phyloP scores from a whole-genome alignment of 1,284 basidiomycete species.

The Ustilago hordei region DNA sequence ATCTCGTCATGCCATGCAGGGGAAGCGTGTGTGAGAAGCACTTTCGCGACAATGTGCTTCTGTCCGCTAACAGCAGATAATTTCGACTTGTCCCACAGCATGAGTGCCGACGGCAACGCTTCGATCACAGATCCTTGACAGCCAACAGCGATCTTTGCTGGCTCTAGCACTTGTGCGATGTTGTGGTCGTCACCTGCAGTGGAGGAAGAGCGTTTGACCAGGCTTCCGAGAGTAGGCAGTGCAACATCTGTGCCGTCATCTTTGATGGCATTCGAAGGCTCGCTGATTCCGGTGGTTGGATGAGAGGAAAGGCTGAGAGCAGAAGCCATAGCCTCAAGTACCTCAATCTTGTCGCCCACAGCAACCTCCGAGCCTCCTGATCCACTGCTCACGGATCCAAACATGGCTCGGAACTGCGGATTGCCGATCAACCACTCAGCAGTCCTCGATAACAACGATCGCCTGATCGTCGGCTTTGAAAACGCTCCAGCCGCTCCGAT shows the following conservation, averaged over 20 bases:
- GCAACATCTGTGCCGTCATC: background rate
- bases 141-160: conserved; percentile 48
- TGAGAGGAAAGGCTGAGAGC: conserved; percentile 14
- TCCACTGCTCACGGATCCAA: background rate
- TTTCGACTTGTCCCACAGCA: conserved; percentile 63
- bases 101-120: conserved; percentile 52
- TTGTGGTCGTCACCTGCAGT: background rate
- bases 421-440: conserved; percentile 40
- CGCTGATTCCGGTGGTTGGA: background rate
- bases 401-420: conserved; percentile 43
- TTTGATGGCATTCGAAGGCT: background rate
- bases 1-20: conserved; percentile 49
- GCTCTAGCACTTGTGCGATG: conserved; percentile 46
- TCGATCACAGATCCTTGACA: conserved; percentile 55
- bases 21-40: conserved; percentile 45
- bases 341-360: conserved; percentile 38
- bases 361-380: conserved; percentile 1
- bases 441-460: conserved; percentile 32
- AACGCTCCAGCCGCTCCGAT: background rate
- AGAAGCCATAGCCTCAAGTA: conserved; percentile 35
- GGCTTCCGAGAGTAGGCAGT: conserved; percentile 19
- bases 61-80: conserved; percentile 54
- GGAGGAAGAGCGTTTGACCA: conserved; percentile 4
- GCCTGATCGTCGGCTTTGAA: conserved; percentile 8
- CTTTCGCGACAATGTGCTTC: conserved; percentile 54